Evolutionary conservation across 1,284 basidiomycete species (phyloP).

Genomic region (Hemileia vastatrix): DNA sequence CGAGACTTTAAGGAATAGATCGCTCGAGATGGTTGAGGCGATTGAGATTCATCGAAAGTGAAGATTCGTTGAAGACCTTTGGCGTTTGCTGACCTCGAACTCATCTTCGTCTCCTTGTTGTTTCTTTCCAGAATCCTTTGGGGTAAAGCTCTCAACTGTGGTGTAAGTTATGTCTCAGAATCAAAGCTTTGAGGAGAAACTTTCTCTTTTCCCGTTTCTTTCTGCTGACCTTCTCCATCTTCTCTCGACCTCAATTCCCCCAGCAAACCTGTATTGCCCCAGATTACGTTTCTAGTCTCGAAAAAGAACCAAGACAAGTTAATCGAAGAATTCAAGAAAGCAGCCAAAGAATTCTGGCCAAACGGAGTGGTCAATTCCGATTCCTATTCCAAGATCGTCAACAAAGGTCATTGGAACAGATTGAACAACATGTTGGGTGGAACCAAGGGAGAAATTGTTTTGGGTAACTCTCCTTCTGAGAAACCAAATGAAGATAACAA

Average conservation of each 20-base stretch:
- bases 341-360: conserved; percentile 46
- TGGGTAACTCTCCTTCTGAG: conserved; percentile 63
- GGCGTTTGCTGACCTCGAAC: too few species aligned
- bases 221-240: background rate
- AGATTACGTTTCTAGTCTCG: conserved; percentile 65
- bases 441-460: conserved; percentile 60
- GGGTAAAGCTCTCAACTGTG: conserved; percentile 68
- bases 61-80: too few species aligned
- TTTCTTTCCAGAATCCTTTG: conserved; percentile 68
- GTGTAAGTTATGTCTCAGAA: too few species aligned
- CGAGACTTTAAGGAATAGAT: conserved; percentile 22
- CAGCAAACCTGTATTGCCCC: conserved; percentile 55
- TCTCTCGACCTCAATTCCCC: background rate
- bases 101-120: too few species aligned
- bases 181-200: too few species aligned
- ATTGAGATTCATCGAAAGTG: too few species aligned
- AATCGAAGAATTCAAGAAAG: conserved; percentile 55
- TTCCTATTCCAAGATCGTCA: conserved; percentile 52
- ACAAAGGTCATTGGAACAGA: conserved; percentile 54
- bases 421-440: conserved; percentile 56
- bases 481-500: conserved; percentile 56
- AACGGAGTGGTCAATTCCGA: conserved; percentile 47
- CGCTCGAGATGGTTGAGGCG: too few species aligned
- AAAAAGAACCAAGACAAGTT: conserved; percentile 57
- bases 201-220: conserved; percentile 33